phyloP scores from a whole-genome alignment of 441 rosid genomes.

The Isatis lusitanica region DNA sequence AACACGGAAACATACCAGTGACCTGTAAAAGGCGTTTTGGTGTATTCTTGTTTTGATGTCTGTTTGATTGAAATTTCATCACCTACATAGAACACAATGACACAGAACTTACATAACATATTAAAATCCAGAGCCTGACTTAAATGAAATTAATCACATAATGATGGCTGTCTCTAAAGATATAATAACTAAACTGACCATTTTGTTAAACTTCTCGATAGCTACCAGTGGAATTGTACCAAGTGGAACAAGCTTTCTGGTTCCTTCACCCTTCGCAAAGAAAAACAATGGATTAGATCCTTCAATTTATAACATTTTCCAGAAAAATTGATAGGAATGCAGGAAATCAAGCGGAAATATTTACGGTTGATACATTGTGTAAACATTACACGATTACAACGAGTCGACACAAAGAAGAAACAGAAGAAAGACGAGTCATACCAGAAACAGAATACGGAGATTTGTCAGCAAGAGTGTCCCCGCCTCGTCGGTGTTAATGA shows the following conservation, averaged over 20 bases:
- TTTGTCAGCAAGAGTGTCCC: slow-evolving; percentile 87
- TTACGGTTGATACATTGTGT: no score
- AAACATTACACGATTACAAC: no score
- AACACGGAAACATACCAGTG: slow-evolving; percentile 58
- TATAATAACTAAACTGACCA: slow-evolving; percentile 46
- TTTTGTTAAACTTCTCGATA: slow-evolving; percentile 91
- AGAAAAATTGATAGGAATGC: background rate
- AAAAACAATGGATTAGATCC: slow-evolving; percentile 24
- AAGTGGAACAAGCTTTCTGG: slow-evolving; percentile 67
- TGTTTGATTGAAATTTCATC: slow-evolving; percentile 60
- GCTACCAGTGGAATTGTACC: slow-evolving; percentile 86
- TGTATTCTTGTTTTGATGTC: slow-evolving; percentile 65
- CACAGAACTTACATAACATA: slow-evolving; percentile 22
- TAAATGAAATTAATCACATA: slow-evolving; percentile 5
- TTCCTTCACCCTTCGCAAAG: slow-evolving; percentile 72
- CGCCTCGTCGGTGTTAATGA: slow-evolving; percentile 77
- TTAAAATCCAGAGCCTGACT: slow-evolving; percentile 13
- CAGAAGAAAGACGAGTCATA: slow-evolving; percentile 42
- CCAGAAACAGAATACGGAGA: slow-evolving; percentile 90
- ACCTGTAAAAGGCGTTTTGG: slow-evolving; percentile 82
- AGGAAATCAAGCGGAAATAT: background rate
- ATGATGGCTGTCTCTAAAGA: slow-evolving; percentile 11
- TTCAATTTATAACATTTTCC: background rate
- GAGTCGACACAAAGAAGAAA: slow-evolving; percentile 4
- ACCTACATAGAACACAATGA: slow-evolving; percentile 46